Evolutionary conservation across 768 basidiomycete species (phyloP), one percentile per base, ranked within the genome.

Genomic region (Trametes cingulata): DNA sequence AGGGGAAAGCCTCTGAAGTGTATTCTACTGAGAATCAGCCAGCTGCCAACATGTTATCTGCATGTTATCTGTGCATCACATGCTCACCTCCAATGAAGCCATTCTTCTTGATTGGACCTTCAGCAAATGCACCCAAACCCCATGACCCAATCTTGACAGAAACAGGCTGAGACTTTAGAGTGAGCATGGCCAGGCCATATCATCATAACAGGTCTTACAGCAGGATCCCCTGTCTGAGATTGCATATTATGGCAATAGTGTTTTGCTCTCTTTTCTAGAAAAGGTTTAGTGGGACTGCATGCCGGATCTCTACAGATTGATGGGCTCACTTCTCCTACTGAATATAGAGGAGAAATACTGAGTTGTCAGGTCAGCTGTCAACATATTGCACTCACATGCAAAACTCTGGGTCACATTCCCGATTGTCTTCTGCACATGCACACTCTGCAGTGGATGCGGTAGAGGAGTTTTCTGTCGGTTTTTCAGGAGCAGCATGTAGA

Each of bases 91-190:
- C 78, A 64, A 79, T 60, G 35, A 68, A 73, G n/a, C 63, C 62
- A 17, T 45, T 41, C n/a, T 20, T 7, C 10, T 49, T 29, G 47
- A 76, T 74, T 6, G 41, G 25, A 47, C 68, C 48, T 3, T n/a
- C 35, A 9, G 81, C 75, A 70, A 79, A 83, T 3, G 81, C 77
- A 24, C 84, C 84, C 29, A 80, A 67, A 0, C 84, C 84, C 66
- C 65, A 69, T 3, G 46, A 22, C 10, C 77, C 76, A 45, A 45
- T 43, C 52, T 68, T 75, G 27, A 84, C 72, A 29, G 70, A 66
- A 22, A 80, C 43, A 20, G 0, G 48, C 47, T 47, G 68, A 7
- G 48, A 15, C 2, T 36, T 37, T 14, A 19, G 33, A 4, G n/a
- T 20, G n/a, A 29, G 8, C 17, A 35, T 9, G 48, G 2, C 13